These are phyloP conservation scores for Parafenestella ontariensis DNA, from an alignment of 2,329 filamentous ascomycete genomes.

Conservation along the genomic window DNA sequence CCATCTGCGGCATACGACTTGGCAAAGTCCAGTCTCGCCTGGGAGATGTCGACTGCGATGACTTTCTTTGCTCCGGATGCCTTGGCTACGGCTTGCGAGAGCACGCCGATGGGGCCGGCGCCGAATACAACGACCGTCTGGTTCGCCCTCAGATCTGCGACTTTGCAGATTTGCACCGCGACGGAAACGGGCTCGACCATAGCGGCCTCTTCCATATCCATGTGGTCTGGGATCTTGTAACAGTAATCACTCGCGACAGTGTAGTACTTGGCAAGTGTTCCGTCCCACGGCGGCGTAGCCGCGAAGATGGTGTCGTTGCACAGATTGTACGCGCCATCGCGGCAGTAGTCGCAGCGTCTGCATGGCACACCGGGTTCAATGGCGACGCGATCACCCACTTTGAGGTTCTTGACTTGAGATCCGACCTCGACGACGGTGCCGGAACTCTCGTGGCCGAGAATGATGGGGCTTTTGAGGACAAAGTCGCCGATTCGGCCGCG, in stretches of 20 bases:
- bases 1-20: constrained; percentile 24
- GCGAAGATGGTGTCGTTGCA: constrained; percentile 33
- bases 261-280: constrained; percentile 36
- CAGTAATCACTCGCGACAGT: constrained; percentile 32
- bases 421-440: constrained; percentile 32
- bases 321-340: constrained; percentile 29
- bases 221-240: constrained; percentile 32
- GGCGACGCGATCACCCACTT: constrained; percentile 36
- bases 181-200: constrained; percentile 36
- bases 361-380: constrained; percentile 36
- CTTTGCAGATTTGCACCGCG: constrained; percentile 32
- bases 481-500: constrained; percentile 33
- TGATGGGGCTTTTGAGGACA: constrained; percentile 29
- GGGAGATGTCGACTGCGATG: constrained; percentile 24
- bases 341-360: constrained; percentile 25
- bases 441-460: constrained; percentile 39
- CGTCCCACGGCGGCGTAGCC: constrained; percentile 34
- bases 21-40: constrained; percentile 30
- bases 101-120: constrained; percentile 25
- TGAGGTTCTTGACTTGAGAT: constrained; percentile 27
- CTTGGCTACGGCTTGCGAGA: constrained; percentile 29
- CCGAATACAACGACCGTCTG: constrained; percentile 6
- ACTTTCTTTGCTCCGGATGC: constrained; percentile 28
- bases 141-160: constrained; percentile 18
- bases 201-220: constrained; percentile 33